These are phyloP conservation scores for Kwoniella dendrophila DNA, from an alignment of 768 basidiomycete genomes.

Conservation along the genomic window DNA sequence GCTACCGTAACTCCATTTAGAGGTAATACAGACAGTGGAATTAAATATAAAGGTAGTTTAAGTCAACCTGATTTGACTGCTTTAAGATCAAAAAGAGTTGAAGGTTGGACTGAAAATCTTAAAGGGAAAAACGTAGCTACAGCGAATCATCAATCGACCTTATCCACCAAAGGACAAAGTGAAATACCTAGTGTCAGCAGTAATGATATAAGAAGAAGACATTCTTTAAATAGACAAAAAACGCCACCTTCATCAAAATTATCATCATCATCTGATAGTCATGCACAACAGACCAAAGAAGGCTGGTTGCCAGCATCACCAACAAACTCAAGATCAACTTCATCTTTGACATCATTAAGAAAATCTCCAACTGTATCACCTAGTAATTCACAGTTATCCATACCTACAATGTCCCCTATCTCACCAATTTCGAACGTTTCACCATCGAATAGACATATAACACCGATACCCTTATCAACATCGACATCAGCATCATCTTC, in stretches of 20 bases:
- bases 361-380: conserved; percentile 20
- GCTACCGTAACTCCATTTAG: conserved; percentile 19
- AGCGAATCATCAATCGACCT: neutral
- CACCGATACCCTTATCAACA: conserved; percentile 1
- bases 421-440: no score
- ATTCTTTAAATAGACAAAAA: conserved; percentile 9
- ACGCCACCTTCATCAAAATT: conserved; percentile 1
- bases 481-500: conserved; percentile 20
- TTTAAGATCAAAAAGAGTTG: conserved; percentile 15
- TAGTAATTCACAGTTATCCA: neutral
- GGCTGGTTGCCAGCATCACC: conserved; percentile 22
- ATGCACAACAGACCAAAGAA: conserved; percentile 1
- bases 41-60: conserved; percentile 10
- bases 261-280: neutral
- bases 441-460: no score
- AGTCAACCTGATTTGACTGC: conserved; percentile 25
- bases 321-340: conserved; percentile 14
- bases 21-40: neutral
- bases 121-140: neutral
- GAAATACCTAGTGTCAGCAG: neutral
- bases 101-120: conserved; percentile 20
- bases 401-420: conserved; percentile 27
- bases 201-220: neutral
- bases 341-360: conserved; percentile 1
- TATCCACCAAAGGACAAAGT: neutral